Base-by-base conservation (phyloP, 441 rosid genomes). In the Caryocar brasiliense region DNA sequence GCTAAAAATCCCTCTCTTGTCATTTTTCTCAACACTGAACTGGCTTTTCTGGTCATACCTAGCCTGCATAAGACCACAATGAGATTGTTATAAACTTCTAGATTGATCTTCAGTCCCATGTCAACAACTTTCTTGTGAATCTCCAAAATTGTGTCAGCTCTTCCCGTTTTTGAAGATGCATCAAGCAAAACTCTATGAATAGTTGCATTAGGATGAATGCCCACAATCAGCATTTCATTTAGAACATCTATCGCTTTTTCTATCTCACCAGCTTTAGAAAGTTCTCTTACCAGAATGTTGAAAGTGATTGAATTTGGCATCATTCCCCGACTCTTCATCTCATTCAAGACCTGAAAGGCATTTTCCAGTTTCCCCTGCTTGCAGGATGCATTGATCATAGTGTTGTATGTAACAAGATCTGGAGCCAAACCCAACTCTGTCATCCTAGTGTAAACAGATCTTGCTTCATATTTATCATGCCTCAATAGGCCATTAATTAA, bases 21-120 rank as follows among this genome's bases (percentile, higher is more conserved):
- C 96, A 92, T 83, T 35, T 66, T 65, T 40, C 62, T 49, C 59
- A 85, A 58, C 10, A 83, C 84, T 40, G 59, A 62, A 26, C 58
- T 61, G 41, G 99, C 95, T 69, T 73, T 77, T 60, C 22, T 63
- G 29, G 97, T 83, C 95, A 92, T 92, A 45, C 94, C 81, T 35
- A 74, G 65, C 71, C 83, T 74, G 77, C 97, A 83, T 27, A 83
- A 79, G 40, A 74, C 73, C 17, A 67, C 56, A 37, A 85, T 75
- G 29, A 86, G 87, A 66, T 72, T 71, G 65, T 82, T 88, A 67
- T 73, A 92, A 62, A 74, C 73, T 61, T 64, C 69, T 51, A 7
- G 72, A 56, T 75, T 71, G 66, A 76, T 77, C 57, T 70, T 62
- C 39, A 88, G 76, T 47, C 95, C 86, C 78, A 59, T 67, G 41